Base-by-base conservation (phyloP, 192 early-diverging fungal genomes). In the Coemansia sp. region DNA sequence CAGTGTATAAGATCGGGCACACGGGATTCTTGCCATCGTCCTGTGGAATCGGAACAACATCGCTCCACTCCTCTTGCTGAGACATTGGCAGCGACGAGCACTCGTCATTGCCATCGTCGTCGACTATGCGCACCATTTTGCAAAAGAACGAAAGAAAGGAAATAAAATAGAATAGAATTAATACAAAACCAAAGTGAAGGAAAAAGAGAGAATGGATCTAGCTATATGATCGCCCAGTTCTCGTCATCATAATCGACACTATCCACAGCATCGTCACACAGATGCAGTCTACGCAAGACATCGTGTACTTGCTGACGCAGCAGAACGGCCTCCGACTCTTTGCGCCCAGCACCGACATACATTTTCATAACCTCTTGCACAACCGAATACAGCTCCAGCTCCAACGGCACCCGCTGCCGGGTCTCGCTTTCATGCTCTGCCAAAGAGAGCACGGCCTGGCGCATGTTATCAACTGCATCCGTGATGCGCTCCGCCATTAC, bases 241-340 rank as follows among this genome's bases (percentile, higher is more conserved):
- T 76, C 79, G 2, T 81, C 79, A 6, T 82, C 80, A 60, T 62
- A 63, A 37, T 82, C 80, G 7, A 70, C 62, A 42, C 39, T 66
- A 44, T 77, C 80, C 10, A 82, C 63, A 28, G 80, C 69, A 69
- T 82, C 80, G 66, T 82, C 80, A 62, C 80, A 82, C 21, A 82
- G 55, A 65, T 72, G 80, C 69, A 82, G 44, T 3, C 62, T 61
- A 13, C 75, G 67, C 62, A 82, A 53, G 35, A 73, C 72, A 3
- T 50, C 69, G 43, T 82, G 71, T 16, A 82, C 75, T 39, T 74
- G 80, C 17, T 53, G 39, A 33, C 67, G 60, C 59, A 61, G 30
- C 64, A 76, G 47, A 17, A 61, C 66, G 7, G 21, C 26, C 16
- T 76, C 69, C 0, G 58, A 59, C 40, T 64, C 62, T 9, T 62